Base-by-base conservation (phyloP, 305 asterid genomes). In the Lippia alba region DNA sequence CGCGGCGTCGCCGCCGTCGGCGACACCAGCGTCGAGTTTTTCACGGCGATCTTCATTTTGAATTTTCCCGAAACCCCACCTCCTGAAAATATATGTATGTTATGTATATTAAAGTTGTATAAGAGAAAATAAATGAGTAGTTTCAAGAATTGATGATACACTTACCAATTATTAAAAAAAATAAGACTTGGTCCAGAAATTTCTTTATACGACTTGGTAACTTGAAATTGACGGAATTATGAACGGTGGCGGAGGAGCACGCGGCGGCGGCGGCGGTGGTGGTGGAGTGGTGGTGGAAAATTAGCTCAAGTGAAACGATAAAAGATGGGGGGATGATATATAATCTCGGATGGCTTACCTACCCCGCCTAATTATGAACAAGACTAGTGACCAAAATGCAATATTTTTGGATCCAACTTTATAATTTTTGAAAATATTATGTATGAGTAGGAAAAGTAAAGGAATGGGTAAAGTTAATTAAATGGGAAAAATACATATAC, bases 1-100 rank as follows among this genome's bases (percentile, higher is more conserved):
- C 64, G 12, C 18, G 92, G 91, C 68, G 85, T 86, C 77, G 82
- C 86, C 72, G 74, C 74, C 50, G 88, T 89, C 20, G 96, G 96
- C 71, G 71, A 70, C 79, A 90, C 94, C 89, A 90, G 56, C 61
- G 87, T 83, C 66, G 94, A 81, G 1, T 79, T 81, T 34, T 51
- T 78, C 56, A 88, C 74, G 0, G 45, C 67, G 79, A 87, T 88
- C 48, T 80, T 86, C 94, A 90, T 87, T 51, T 16, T 12, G 14
- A 1, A 1, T 2, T 16, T 4, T 11, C 10, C 14, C 12, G 12
- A 44, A 7, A 3, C 10, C 6, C 49, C 49, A 44, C 12, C 4
- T 44, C 10, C 49, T 44, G 49, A 44, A 44, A 44, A 14, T 44
- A 11, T 5, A 49, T 12, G 14, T 49, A 49, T 12, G 4, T 49